Evolutionary conservation across 352 stramenopile genomes (phyloP).

Genomic region (Globisporangium nodosum): DNA sequence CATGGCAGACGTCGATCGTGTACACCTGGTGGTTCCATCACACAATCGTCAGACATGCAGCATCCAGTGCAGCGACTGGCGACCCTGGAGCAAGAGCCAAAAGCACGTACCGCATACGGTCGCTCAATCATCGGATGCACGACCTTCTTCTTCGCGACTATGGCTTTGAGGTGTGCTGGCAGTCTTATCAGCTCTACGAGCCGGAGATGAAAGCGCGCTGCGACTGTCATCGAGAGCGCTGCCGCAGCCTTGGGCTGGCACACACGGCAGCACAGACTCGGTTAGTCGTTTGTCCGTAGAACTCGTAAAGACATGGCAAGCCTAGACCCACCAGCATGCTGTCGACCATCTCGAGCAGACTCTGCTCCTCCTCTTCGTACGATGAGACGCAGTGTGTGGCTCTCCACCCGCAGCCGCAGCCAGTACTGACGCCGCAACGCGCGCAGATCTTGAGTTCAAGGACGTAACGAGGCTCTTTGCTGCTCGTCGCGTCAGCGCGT

Average conservation of each 20-base stretch:
- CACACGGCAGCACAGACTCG: neutral
- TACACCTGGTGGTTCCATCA: conserved; percentile 26
- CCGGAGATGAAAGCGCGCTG: neutral
- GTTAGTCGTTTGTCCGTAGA: neutral
- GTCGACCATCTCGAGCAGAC: conserved; percentile 23
- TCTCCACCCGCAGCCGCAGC: conserved; percentile 23
- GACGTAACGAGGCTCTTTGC: neutral
- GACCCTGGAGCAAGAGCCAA: neutral
- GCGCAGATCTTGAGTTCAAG: conserved; percentile 21
- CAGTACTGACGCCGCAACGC: conserved; percentile 16
- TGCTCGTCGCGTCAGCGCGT: neutral
- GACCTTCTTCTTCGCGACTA: conserved; percentile 28
- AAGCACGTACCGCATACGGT: conserved; percentile 23
- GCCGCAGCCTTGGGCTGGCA: conserved; percentile 5
- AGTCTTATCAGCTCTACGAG: neutral
- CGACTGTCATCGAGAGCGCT: neutral
- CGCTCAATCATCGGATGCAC: conserved; percentile 35
- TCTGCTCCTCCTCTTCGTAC: conserved; percentile 19
- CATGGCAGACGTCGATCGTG: conserved; percentile 30
- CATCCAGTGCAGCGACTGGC: neutral
- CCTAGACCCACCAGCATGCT: conserved; percentile 16
- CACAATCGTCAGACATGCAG: neutral
- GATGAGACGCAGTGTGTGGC: conserved; percentile 15
- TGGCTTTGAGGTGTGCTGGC: conserved; percentile 13
- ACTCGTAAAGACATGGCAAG: neutral